phyloP scores from a whole-genome alignment of 805 yeast genomes.

The Saccharomycopsis selenospora region DNA sequence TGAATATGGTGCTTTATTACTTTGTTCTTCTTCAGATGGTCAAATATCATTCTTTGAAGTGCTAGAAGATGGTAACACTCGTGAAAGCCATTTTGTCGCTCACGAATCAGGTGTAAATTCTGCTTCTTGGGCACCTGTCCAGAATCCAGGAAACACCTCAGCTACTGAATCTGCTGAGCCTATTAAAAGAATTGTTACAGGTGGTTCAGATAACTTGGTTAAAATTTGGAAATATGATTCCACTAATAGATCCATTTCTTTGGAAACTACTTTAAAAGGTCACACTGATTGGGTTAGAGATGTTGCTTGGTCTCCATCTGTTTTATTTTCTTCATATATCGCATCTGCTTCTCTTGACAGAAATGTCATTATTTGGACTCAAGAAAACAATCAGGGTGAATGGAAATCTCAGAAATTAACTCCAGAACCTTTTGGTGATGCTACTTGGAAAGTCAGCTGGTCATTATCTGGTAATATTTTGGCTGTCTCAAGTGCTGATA shows the following conservation, averaged over 20 bases:
- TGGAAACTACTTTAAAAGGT: constrained; percentile 76
- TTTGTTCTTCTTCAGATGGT: constrained; percentile 93
- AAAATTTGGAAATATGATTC: constrained; percentile 77
- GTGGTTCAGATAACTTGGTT: constrained; percentile 92
- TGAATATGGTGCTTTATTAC: constrained; percentile 86
- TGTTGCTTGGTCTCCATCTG: constrained; percentile 95
- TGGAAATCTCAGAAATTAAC: constrained; percentile 81
- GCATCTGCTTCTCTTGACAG: constrained; percentile 97
- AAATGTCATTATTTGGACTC: constrained; percentile 92
- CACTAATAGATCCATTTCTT: constrained; percentile 49
- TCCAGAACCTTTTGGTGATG: constrained; percentile 86
- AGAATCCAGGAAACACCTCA: constrained; percentile 28
- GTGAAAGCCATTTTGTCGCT: constrained; percentile 52
- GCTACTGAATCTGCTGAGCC: constrained; percentile 31
- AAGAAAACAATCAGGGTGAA: constrained; percentile 51
- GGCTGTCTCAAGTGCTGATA: constrained; percentile 95
- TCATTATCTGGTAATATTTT: constrained; percentile 90
- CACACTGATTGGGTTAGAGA: constrained; percentile 99
- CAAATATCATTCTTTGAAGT: constrained; percentile 85
- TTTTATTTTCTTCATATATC: constrained; percentile 76
- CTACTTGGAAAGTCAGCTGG: constrained; percentile 98
- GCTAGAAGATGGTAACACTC: constrained; percentile 76
- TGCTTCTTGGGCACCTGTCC: constrained; percentile 87
- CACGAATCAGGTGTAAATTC: constrained; percentile 93
- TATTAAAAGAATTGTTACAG: constrained; percentile 76